Evolutionary conservation across 176 grass and related monocot species (phyloP).

Genomic region (Oryza longistaminata): DNA sequence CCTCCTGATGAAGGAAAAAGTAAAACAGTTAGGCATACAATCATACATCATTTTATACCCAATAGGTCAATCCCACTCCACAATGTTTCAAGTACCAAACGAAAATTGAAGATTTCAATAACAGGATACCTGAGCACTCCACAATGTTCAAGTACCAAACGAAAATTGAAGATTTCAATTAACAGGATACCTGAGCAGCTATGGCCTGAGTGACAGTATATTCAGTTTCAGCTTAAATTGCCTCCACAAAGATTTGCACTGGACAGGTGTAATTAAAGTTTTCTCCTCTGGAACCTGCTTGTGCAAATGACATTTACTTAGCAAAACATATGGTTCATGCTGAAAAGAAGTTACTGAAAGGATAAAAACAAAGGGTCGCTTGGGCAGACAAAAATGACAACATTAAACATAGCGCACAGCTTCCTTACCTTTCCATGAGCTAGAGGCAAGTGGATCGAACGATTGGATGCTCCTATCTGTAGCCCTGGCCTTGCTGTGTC

Average conservation of each 20-base stretch:
- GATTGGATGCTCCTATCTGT: constrained; percentile 75
- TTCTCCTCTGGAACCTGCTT: constrained; percentile 64
- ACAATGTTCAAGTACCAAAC: too few relatives aligned
- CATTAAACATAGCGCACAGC: constrained; percentile 11
- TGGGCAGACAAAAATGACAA: constrained; percentile 27
- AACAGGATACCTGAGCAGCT: constrained; percentile 72
- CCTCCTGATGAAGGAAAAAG: constrained; percentile 64
- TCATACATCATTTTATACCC: neutral
- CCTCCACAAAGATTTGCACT: constrained; percentile 90
- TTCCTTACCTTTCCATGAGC: constrained; percentile 79
- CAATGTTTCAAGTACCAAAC: neutral
- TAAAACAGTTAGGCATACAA: constrained; percentile 6
- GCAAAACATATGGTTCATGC: constrained; percentile 36
- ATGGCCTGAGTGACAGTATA: constrained; percentile 92
- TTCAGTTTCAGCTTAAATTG: constrained; percentile 96
- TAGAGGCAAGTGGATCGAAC: constrained; percentile 87
- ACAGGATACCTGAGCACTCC: too few relatives aligned
- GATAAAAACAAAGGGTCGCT: constrained; percentile 8
- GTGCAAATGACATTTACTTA: constrained; percentile 30
- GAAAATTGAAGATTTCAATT: constrained; percentile 1
- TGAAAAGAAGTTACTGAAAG: constrained; percentile 39
- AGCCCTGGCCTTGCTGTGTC: constrained; percentile 48
- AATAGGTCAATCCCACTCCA: neutral
- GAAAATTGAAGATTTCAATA: too few relatives aligned
- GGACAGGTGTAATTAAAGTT: constrained; percentile 87